A percentile compares a stretch with the other conserved stretches of the same genome.
Conservation (phyloP, 164 flowering plant genomes). For the Stephania cephalantha region DNA sequence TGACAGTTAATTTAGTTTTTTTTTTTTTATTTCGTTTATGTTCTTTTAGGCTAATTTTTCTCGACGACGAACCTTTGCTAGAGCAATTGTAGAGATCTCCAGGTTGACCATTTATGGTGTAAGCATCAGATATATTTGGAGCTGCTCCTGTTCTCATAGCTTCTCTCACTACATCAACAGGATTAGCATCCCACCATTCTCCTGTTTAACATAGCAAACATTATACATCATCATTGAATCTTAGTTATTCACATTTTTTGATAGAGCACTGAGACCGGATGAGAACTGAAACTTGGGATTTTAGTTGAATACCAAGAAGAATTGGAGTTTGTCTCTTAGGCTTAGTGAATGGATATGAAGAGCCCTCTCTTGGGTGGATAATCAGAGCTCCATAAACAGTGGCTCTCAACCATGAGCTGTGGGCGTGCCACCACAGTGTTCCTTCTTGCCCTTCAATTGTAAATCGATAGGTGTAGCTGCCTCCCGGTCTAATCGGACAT, state of each 20-base stretch:
- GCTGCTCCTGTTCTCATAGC: constrained; percentile 76
- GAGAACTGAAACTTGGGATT: too few relatives aligned
- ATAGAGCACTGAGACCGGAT: too few relatives aligned
- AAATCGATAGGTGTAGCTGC: constrained; percentile 76
- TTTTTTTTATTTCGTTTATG: neutral
- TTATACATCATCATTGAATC: neutral
- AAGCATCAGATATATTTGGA: constrained; percentile 81
- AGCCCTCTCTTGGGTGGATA: constrained; percentile 52
- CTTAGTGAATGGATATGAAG: constrained; percentile 57
- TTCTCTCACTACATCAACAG: constrained; percentile 55
- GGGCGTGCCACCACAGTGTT: constrained; percentile 98
- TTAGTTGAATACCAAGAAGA: constrained; percentile 55
- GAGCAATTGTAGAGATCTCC: constrained; percentile 93
- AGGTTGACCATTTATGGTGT: constrained; percentile 91
- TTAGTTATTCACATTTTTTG: neutral
- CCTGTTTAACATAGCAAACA: constrained; percentile 32
- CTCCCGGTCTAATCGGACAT: constrained; percentile 86
- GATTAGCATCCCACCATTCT: constrained; percentile 94
- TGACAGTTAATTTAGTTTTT: neutral
- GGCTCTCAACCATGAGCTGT: constrained; percentile 84
- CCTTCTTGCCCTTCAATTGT: constrained; percentile 82
- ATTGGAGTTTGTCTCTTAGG: constrained; percentile 61
- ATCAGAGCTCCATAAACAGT: constrained; percentile 87
- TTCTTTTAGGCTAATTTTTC: neutral
- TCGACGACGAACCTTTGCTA: constrained; percentile 41